A percentile compares a stretch with the other conserved stretches of the same genome.
These are phyloP conservation scores for Aspergillus sp. DNA, from an alignment of 2,329 filamentous ascomycete genomes.

Conservation along the genomic window DNA sequence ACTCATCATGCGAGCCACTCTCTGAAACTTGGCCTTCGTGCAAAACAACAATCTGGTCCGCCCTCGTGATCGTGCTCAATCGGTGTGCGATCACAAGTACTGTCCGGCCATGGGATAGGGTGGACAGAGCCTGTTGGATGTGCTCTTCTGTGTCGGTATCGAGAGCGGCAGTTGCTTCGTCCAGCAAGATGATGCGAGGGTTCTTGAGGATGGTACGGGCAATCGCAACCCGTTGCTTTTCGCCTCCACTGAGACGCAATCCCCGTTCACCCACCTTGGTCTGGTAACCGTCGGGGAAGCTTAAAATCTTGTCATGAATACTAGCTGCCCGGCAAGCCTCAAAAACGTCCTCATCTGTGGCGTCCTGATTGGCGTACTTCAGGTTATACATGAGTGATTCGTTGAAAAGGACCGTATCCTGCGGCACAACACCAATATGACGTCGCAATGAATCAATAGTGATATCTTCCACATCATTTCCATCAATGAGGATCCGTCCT, in stretches of 20 bases:
- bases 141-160: constrained; percentile 91
- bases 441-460: constrained; percentile 89
- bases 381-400: constrained; percentile 93
- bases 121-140: constrained; percentile 79
- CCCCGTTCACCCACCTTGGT: constrained; percentile 90
- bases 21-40: constrained; percentile 71
- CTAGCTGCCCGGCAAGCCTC: constrained; percentile 78
- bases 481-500: constrained; percentile 79
- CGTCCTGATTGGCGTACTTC: constrained; percentile 75
- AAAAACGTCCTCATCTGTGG: constrained; percentile 73
- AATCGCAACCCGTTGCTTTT: constrained; percentile 91
- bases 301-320: constrained; percentile 86
- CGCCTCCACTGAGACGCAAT: constrained; percentile 77
- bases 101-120: constrained; percentile 75
- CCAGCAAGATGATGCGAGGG: constrained; percentile 82
- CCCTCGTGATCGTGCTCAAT: constrained; percentile 76
- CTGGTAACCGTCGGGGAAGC: constrained; percentile 79
- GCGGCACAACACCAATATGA: constrained; percentile 91
- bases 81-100: constrained; percentile 93
- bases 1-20: constrained; percentile 68
- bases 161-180: constrained; percentile 86
- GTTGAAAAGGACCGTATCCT: constrained; percentile 93
- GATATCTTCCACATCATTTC: constrained; percentile 71
- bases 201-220: constrained; percentile 89
- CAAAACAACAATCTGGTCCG: constrained; percentile 76